These are phyloP conservation scores for Botrytis porri DNA, from an alignment of 2,329 filamentous ascomycete genomes.

Conservation along the genomic window DNA sequence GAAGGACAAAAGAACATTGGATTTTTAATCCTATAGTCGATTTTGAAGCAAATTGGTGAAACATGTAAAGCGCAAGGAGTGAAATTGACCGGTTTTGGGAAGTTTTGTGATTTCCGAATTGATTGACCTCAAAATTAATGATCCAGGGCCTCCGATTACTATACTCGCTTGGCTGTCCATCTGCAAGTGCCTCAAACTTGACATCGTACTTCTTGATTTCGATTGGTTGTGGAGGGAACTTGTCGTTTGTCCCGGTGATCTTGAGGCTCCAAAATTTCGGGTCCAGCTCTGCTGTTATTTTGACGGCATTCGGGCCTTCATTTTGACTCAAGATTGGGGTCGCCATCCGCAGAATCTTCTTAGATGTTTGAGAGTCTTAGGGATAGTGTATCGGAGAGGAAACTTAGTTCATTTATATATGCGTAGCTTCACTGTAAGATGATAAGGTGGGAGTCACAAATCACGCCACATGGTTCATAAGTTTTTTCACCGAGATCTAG, in stretches of 20 bases:
- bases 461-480: not conserved
- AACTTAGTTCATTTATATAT: not conserved
- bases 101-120: not conserved
- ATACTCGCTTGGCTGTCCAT: not conserved
- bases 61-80: not conserved
- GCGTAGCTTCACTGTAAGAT: not conserved
- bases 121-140: not conserved
- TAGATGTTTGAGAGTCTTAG: not conserved
- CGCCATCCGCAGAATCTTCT: not conserved
- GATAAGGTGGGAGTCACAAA: not conserved
- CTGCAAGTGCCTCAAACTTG: not conserved
- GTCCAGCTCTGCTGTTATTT: not conserved
- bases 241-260: not conserved
- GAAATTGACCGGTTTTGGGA: not conserved
- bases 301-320: not conserved
- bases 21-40: not conserved
- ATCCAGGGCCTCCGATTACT: not conserved
- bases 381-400: accelerated
- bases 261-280: not conserved
- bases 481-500: not conserved
- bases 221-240: not conserved
- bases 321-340: not conserved
- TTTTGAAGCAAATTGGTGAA: not conserved
- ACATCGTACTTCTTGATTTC: not conserved
- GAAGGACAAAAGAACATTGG: not conserved